Percentiles rank a stretch among this genome's conserved stretches.
Conservation (phyloP, 2,329 filamentous ascomycete species). For the Trichoderma lentiforme region DNA sequence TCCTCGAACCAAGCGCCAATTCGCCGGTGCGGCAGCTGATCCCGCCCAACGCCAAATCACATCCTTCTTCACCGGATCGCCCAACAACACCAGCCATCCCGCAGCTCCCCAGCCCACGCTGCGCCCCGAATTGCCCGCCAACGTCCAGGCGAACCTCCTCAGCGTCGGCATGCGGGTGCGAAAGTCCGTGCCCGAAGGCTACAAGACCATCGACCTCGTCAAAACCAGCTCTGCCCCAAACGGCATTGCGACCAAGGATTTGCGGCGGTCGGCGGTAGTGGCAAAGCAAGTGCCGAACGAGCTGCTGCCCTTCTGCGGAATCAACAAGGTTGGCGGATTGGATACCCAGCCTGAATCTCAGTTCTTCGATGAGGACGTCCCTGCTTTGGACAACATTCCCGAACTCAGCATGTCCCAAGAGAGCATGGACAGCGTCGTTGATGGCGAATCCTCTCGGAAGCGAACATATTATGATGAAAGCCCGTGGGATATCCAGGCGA, state of each 20-base stretch:
- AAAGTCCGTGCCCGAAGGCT: slow-evolving; percentile 90
- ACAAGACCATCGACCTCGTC: slow-evolving; percentile 65
- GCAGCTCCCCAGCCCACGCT: slow-evolving; percentile 25
- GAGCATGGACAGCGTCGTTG: slow-evolving; percentile 41
- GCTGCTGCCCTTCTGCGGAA: slow-evolving; percentile 75
- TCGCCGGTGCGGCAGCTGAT: slow-evolving; percentile 57
- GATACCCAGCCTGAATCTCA: slow-evolving; percentile 52
- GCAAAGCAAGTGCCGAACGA: slow-evolving; percentile 48
- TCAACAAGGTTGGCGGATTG: slow-evolving; percentile 71
- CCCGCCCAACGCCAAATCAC: slow-evolving; percentile 61
- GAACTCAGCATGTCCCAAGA: slow-evolving; percentile 55
- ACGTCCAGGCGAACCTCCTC: slow-evolving; percentile 77
- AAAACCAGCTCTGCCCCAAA: slow-evolving; percentile 12
- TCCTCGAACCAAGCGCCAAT: slow-evolving; percentile 58
- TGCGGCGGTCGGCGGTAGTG: slow-evolving; percentile 14
- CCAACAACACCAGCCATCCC: slow-evolving; percentile 40
- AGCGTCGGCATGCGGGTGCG: slow-evolving; percentile 92
- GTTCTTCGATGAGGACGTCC: slow-evolving; percentile 29
- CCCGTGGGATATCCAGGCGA: background rate
- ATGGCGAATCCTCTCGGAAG: slow-evolving; percentile 40
- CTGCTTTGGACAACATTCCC: slow-evolving; percentile 41
- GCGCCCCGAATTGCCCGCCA: slow-evolving; percentile 55
- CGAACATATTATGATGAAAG: slow-evolving; percentile 46
- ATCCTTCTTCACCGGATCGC: slow-evolving; percentile 52
- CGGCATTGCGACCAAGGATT: background rate